A percentile compares a stretch with the other conserved stretches of the same genome.
Evolutionary conservation across 2,329 filamentous ascomycete species (phyloP).

Genomic region (Fusarium palustre): DNA sequence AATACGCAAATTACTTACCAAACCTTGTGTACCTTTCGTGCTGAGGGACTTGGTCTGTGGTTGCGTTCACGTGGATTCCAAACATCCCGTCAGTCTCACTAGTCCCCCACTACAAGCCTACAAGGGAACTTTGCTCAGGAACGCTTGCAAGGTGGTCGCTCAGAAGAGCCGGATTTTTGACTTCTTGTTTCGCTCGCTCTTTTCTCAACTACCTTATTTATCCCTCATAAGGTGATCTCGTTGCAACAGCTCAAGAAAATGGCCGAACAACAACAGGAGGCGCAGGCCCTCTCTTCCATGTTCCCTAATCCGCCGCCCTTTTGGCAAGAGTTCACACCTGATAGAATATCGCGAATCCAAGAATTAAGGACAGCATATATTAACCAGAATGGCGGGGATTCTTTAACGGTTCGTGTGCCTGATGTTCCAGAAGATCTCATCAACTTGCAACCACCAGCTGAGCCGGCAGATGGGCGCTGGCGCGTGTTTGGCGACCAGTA

Average conservation of each 20-base stretch:
- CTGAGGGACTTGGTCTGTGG: slow-evolving; percentile 16
- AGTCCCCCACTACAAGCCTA: slow-evolving; percentile 29
- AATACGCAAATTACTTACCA: background rate
- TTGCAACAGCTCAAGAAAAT: slow-evolving; percentile 55
- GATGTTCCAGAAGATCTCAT: slow-evolving; percentile 77
- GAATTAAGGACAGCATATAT: slow-evolving; percentile 57
- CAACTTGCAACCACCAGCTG: slow-evolving; percentile 83
- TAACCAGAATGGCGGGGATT: slow-evolving; percentile 46
- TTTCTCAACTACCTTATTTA: background rate
- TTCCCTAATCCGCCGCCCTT: slow-evolving; percentile 92
- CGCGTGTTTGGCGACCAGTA: slow-evolving; percentile 78
- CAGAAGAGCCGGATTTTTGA: slow-evolving; percentile 6
- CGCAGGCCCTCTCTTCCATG: slow-evolving; percentile 67
- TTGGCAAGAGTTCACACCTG: slow-evolving; percentile 86
- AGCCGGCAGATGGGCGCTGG: slow-evolving; percentile 78
- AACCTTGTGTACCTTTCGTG: background rate
- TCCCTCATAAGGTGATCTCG: slow-evolving; percentile 31
- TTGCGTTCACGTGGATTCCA: slow-evolving; percentile 33
- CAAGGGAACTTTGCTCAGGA: slow-evolving; percentile 5
- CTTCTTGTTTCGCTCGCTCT: background rate
- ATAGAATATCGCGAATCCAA: slow-evolving; percentile 72
- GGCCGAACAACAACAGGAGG: slow-evolving; percentile 67
- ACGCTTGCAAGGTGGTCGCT: slow-evolving; percentile 1
- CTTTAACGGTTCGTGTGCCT: slow-evolving; percentile 51
- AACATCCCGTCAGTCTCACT: slow-evolving; percentile 28